Percentiles rank a stretch among this genome's conserved stretches.
Conservation (phyloP, 2,329 filamentous ascomycete genomes). For the Fusarium brevicatenulatum region DNA sequence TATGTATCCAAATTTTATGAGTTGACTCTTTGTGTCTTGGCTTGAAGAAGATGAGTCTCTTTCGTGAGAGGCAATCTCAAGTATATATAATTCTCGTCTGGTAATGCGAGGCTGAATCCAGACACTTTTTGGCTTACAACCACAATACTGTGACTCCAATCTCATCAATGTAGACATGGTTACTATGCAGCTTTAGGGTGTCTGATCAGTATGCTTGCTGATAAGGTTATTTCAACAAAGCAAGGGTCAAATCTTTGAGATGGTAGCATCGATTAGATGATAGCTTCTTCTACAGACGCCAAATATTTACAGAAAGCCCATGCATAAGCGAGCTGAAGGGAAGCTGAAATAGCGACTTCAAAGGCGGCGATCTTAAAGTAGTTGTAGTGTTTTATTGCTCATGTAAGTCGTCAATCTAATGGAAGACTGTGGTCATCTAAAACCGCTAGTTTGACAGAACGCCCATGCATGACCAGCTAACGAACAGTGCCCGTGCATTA, state of each 20-base stretch:
- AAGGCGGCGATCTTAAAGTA: fast-evolving
- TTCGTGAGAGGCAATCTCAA: not conserved
- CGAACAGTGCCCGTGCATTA: not conserved
- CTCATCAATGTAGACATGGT: fast-evolving
- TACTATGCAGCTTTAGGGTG: fast-evolving
- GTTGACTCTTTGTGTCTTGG: not conserved
- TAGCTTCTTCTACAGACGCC: not conserved
- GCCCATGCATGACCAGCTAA: not conserved
- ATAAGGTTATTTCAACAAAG: not conserved
- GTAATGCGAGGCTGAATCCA: not conserved
- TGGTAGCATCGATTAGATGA: fast-evolving
- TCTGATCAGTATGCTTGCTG: not conserved
- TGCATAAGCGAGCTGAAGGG: not conserved
- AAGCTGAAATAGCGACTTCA: fast-evolving
- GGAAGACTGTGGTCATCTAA: not conserved
- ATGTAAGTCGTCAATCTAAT: not conserved
- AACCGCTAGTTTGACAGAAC: not conserved
- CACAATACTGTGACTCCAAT: fast-evolving
- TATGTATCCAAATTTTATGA: not conserved
- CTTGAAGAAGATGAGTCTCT: fast-evolving
- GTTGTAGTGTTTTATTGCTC: not conserved
- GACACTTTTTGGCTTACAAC: not conserved
- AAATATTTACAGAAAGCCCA: not conserved
- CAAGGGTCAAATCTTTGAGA: not conserved
- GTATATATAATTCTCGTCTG: not conserved